Percentiles rank a stretch among this genome's conserved stretches.
phyloP scores from a whole-genome alignment of 768 basidiomycete species.

The Porphyrellus cyaneotinctus region DNA sequence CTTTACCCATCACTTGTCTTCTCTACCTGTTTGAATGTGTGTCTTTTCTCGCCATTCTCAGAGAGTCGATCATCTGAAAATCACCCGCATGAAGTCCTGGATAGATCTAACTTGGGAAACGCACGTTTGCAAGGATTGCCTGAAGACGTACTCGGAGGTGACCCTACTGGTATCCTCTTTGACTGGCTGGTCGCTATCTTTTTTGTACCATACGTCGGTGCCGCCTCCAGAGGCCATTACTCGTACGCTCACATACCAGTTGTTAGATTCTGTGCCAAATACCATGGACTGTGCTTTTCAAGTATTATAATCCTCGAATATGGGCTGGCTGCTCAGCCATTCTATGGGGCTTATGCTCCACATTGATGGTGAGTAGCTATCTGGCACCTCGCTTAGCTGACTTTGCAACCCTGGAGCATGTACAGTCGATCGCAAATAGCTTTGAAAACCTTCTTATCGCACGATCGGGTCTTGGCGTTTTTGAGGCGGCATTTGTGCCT shows the following conservation, averaged over 20 bases:
- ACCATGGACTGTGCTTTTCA: slow-evolving; percentile 63
- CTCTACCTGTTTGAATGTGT: slow-evolving; percentile 74
- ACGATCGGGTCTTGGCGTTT: slow-evolving; percentile 31
- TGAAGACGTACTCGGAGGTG: slow-evolving; percentile 60
- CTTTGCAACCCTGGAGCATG: background rate
- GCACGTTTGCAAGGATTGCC: slow-evolving; percentile 71
- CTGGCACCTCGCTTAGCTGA: background rate
- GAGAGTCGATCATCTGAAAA: background rate
- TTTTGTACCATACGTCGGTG: slow-evolving; percentile 70
- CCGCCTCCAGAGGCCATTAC: too few species aligned
- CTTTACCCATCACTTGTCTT: slow-evolving; percentile 66
- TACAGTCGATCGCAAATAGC: slow-evolving; percentile 23
- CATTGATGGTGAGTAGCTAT: slow-evolving; percentile 51
- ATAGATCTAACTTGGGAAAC: slow-evolving; percentile 79
- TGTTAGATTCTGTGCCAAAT: slow-evolving; percentile 64
- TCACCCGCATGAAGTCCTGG: slow-evolving; percentile 41
- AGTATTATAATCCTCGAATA: slow-evolving; percentile 60
- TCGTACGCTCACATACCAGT: slow-evolving; percentile 29
- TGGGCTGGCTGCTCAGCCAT: slow-evolving; percentile 67
- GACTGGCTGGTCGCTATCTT: slow-evolving; percentile 77
- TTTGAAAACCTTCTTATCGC: slow-evolving; percentile 29
- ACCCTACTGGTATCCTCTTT: slow-evolving; percentile 63
- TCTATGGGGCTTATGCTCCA: slow-evolving; percentile 71
- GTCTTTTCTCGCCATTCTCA: slow-evolving; percentile 30
- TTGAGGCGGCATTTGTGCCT: slow-evolving; percentile 35